A percentile compares a stretch with the other conserved stretches of the same genome.
These are phyloP conservation scores for Huntiella decipiens DNA, from an alignment of 2,329 filamentous ascomycete species.

Conservation along the genomic window DNA sequence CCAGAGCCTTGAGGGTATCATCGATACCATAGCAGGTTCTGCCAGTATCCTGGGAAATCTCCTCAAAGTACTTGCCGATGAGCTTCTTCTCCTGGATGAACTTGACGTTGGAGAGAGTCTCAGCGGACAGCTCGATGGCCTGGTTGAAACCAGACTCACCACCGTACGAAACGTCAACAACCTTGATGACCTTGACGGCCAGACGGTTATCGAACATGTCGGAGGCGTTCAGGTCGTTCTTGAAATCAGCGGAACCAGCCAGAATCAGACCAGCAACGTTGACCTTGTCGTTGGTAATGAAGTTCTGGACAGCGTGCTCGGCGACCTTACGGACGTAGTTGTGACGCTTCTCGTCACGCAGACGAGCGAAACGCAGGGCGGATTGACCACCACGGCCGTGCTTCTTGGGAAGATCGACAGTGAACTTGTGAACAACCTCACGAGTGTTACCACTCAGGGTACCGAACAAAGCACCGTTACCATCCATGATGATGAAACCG, in stretches of 20 bases:
- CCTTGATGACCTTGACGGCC: constrained; percentile 91
- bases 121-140: constrained; percentile 84
- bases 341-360: constrained; percentile 98
- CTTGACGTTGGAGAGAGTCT: constrained; percentile 97
- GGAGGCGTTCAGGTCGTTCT: constrained; percentile 94
- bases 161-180: constrained; percentile 96
- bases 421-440: constrained; percentile 94
- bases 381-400: constrained; percentile 99
- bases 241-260: constrained; percentile 96
- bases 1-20: constrained; percentile 89
- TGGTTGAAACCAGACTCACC: constrained; percentile 99
- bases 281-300: constrained; percentile 95
- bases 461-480: constrained; percentile 92
- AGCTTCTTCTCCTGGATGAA: constrained; percentile 99
- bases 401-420: constrained; percentile 97
- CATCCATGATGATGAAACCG: constrained; percentile 99
- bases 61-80: constrained; percentile 96
- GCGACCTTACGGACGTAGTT: constrained; percentile 99
- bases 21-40: constrained; percentile 97
- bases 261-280: constrained; percentile 92
- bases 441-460: constrained; percentile 94
- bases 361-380: constrained; percentile 95
- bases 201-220: constrained; percentile 93
- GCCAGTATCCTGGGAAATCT: constrained; percentile 94
- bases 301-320: constrained; percentile 95